Percentiles rank a stretch among this genome's conserved stretches.
Conservation (phyloP, 768 basidiomycete species). For the Tremella yokohamensis region DNA sequence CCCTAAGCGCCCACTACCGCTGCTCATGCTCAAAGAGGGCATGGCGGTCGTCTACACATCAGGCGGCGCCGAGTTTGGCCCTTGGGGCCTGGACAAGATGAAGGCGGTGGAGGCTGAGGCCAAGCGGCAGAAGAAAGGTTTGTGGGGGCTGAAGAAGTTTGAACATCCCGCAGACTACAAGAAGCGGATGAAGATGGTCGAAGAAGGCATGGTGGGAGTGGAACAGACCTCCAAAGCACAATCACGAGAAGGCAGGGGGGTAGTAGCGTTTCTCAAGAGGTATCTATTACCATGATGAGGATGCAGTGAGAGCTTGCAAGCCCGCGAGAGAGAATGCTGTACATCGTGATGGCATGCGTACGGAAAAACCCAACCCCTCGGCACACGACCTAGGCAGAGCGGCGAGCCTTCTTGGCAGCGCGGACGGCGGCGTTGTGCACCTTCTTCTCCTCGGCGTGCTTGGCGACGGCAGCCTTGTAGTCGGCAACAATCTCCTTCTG, state of each 20-base stretch:
- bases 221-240: conserved; percentile 3
- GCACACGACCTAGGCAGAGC: conserved; percentile 6
- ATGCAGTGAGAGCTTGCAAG: neutral
- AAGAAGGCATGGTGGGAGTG: conserved; percentile 23
- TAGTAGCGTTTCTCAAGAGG: neutral
- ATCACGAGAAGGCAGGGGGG: too few species aligned
- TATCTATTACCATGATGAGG: neutral
- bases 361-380: neutral
- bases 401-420: conserved; percentile 50
- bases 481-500: conserved; percentile 95
- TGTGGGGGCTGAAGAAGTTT: conserved; percentile 61
- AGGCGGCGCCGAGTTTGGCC: conserved; percentile 74
- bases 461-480: conserved; percentile 82
- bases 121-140: conserved; percentile 62
- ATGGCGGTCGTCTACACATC: conserved; percentile 73
- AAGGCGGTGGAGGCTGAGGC: conserved; percentile 64
- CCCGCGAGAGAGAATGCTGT: neutral
- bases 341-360: conserved; percentile 7
- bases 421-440: conserved; percentile 70
- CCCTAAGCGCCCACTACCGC: conserved; percentile 60
- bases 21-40: conserved; percentile 74
- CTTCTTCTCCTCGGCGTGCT: conserved; percentile 91
- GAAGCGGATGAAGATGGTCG: conserved; percentile 54
- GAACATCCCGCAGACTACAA: conserved; percentile 82
- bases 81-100: conserved; percentile 64